Conservation (phyloP, 2,329 filamentous ascomycete genomes). For the Aspergillus quadrilineatus region DNA sequence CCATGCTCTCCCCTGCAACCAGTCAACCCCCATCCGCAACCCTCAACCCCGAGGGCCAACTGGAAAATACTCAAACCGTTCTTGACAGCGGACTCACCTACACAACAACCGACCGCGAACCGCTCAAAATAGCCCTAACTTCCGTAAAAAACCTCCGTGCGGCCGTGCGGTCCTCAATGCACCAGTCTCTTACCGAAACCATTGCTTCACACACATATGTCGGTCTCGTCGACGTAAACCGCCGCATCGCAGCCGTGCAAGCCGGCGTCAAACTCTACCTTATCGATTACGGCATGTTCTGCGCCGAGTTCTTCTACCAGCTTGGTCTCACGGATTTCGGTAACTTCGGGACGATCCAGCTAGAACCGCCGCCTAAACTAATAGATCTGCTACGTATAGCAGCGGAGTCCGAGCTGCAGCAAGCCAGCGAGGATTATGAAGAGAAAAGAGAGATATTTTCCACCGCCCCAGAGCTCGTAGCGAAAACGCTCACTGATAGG, state of each 20-base stretch:
- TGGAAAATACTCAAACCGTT: constrained; percentile 22
- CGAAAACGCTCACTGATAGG: constrained; percentile 67
- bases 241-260: constrained; percentile 88
- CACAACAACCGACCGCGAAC: constrained; percentile 67
- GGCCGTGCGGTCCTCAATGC: constrained; percentile 75
- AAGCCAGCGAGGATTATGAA: constrained; percentile 17
- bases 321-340: constrained; percentile 91
- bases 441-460: constrained; percentile 60
- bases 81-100: constrained; percentile 63
- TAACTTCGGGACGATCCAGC: constrained; percentile 83
- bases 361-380: constrained; percentile 73
- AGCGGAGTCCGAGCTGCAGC: constrained; percentile 55
- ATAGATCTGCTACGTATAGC: constrained; percentile 70
- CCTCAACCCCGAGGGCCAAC: constrained; percentile 31
- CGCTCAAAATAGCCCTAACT: constrained; percentile 69
- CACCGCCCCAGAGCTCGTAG: constrained; percentile 65
- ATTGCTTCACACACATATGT: constrained; percentile 90
- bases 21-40: constrained; percentile 18
- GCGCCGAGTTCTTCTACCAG: constrained; percentile 93
- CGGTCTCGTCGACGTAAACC: constrained; percentile 82
- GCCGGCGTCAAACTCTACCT: constrained; percentile 88
- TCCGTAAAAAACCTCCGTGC: constrained; percentile 83
- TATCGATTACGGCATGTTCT: constrained; percentile 85
- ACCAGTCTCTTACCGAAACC: constrained; percentile 81
- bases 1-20: constrained; percentile 74